A percentile compares a stretch with the other conserved stretches of the same genome.
Evolutionary conservation across 306 rosid genomes (phyloP).

Genomic region (Hippophae rhamnoides): DNA sequence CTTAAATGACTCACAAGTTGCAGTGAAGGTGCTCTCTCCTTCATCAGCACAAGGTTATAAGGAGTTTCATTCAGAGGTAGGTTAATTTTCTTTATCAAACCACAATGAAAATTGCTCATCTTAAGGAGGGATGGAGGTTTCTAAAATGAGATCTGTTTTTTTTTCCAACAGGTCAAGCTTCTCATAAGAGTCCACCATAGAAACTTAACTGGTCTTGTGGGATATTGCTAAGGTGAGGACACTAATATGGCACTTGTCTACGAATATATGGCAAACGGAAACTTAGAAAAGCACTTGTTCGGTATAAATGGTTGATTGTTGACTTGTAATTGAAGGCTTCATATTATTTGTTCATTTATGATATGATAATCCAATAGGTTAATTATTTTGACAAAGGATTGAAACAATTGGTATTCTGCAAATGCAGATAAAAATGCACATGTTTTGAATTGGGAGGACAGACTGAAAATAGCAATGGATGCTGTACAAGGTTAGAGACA

Average conservation of each 20-base stretch:
- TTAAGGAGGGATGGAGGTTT: too few relatives aligned
- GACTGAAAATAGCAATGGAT: slow-evolving; percentile 18
- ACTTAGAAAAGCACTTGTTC: slow-evolving; percentile 10
- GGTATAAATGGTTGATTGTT: background rate
- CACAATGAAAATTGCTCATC: too few relatives aligned
- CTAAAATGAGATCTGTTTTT: background rate
- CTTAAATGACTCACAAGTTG: slow-evolving; percentile 15
- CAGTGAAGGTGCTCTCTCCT: slow-evolving; percentile 18
- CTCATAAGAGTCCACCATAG: slow-evolving; percentile 23
- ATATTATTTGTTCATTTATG: background rate
- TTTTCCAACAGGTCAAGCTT: slow-evolving; percentile 15
- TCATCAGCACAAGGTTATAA: slow-evolving; percentile 14
- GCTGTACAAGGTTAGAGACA: slow-evolving; percentile 12
- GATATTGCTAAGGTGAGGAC: slow-evolving; percentile 17
- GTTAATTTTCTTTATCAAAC: too few relatives aligned
- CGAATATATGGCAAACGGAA: slow-evolving; percentile 24
- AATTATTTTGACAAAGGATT: background rate
- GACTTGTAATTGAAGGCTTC: background rate
- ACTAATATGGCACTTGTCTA: slow-evolving; percentile 14
- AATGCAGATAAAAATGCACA: slow-evolving; percentile 3
- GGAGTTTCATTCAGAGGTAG: slow-evolving; percentile 23
- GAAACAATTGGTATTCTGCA: background rate
- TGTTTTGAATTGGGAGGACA: slow-evolving; percentile 19
- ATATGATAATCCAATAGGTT: background rate
- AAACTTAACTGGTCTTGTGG: slow-evolving; percentile 22